phyloP scores from a whole-genome alignment of 495 filamentous ascomycete genomes.

The Neurospora sp. region DNA sequence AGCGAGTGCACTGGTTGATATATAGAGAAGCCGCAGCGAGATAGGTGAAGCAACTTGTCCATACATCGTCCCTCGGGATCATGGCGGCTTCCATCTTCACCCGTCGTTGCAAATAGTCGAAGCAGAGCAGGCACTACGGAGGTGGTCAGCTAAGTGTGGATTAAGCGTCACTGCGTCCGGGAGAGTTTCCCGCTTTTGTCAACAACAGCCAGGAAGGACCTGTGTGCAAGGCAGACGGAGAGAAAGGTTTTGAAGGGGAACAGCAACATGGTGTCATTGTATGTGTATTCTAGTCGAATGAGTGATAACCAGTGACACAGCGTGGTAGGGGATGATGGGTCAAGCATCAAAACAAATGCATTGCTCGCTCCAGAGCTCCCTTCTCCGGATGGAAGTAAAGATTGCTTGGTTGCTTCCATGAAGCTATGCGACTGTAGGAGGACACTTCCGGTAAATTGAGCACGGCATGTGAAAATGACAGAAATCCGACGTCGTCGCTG shows the following conservation, averaged over 20 bases:
- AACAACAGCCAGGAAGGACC: neutral
- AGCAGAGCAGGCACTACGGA: neutral
- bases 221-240: neutral
- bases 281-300: neutral
- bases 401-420: neutral
- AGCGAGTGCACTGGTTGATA: neutral
- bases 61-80: neutral
- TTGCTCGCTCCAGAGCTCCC: neutral
- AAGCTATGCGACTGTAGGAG: neutral
- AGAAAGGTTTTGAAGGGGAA: neutral
- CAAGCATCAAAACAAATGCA: neutral
- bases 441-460: neutral
- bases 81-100: neutral
- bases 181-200: neutral
- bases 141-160: neutral
- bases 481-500: neutral
- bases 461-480: neutral
- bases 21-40: neutral
- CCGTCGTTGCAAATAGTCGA: neutral
- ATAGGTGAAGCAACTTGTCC: neutral
- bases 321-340: neutral
- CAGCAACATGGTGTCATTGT: neutral
- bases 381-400: neutral
- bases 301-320: neutral
- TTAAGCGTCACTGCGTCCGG: neutral